phyloP scores from a whole-genome alignment of 345 rosid genomes.

The Trapa incisa region DNA sequence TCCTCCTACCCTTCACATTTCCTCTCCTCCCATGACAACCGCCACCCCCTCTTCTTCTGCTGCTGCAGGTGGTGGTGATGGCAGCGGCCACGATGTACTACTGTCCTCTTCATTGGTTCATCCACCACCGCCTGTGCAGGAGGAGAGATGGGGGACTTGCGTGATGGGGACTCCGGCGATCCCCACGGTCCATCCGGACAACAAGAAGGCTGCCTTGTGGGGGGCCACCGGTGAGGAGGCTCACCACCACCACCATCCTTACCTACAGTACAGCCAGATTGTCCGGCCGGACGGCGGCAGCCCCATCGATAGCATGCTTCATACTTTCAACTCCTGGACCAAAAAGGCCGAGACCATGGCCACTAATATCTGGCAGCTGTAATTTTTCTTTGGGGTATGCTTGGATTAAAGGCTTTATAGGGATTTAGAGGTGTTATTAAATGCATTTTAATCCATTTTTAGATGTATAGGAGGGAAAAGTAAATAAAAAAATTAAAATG shows the following conservation, averaged over 20 bases:
- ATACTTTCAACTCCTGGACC: slow-evolving; percentile 34
- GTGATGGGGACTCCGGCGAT: slow-evolving; percentile 48
- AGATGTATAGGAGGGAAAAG: no score
- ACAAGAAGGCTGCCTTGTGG: slow-evolving; percentile 49
- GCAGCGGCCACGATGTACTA: no score
- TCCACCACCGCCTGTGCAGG: background rate
- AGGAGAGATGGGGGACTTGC: slow-evolving; percentile 39
- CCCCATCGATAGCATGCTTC: slow-evolving; percentile 40
- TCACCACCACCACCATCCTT: slow-evolving; percentile 29
- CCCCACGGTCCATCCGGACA: slow-evolving; percentile 46
- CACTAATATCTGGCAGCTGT: slow-evolving; percentile 47
- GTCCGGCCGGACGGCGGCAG: slow-evolving; percentile 10
- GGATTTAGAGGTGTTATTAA: no score
- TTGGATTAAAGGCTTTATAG: no score
- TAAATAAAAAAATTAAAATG: no score
- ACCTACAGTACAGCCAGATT: slow-evolving; percentile 25
- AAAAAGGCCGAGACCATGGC: slow-evolving; percentile 40
- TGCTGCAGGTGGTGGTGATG: background rate
- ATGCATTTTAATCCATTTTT: no score
- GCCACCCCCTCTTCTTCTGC: background rate
- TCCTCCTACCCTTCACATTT: no score
- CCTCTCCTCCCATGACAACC: background rate
- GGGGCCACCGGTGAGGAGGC: slow-evolving; percentile 25
- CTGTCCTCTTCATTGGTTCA: slow-evolving; percentile 9
- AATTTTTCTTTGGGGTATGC: slow-evolving; percentile 1